phyloP scores from a whole-genome alignment of 2,329 filamentous ascomycete genomes.

The Botryotinia convoluta region DNA sequence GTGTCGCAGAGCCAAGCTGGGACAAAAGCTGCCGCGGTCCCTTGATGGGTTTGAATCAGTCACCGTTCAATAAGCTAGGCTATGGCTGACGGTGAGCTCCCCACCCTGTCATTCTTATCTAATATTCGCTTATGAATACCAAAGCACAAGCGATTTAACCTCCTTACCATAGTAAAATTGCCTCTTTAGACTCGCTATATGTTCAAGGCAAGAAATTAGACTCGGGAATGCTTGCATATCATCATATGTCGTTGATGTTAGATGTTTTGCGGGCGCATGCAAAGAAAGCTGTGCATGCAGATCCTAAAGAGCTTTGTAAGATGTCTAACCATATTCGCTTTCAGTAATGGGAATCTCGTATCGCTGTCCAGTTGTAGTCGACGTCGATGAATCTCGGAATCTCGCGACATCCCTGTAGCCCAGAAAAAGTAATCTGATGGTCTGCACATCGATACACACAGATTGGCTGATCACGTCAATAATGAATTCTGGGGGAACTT shows the following conservation, averaged over 20 bases:
- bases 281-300: not conserved
- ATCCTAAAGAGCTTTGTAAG: not conserved
- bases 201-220: not conserved
- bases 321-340: not conserved
- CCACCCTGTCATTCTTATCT: not conserved
- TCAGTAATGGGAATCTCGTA: not conserved
- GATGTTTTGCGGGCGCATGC: not conserved
- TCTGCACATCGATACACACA: not conserved
- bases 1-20: not conserved
- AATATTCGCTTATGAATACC: not conserved
- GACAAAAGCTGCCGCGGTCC: not conserved
- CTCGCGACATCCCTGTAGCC: not conserved
- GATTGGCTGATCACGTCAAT: not conserved
- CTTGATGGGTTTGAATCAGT: not conserved
- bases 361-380: not conserved
- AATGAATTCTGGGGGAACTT: not conserved
- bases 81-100: not conserved
- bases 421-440: not conserved
- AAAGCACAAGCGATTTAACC: not conserved
- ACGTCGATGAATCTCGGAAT: not conserved
- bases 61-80: not conserved
- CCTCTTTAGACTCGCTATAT: not conserved
- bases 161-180: not conserved
- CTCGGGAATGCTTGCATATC: not conserved
- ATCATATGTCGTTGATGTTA: not conserved